Evolutionary conservation across 2,329 filamentous ascomycete species (phyloP), one percentile per base, ranked within the genome.

Genomic region (Tolypocladium amazonense): DNA sequence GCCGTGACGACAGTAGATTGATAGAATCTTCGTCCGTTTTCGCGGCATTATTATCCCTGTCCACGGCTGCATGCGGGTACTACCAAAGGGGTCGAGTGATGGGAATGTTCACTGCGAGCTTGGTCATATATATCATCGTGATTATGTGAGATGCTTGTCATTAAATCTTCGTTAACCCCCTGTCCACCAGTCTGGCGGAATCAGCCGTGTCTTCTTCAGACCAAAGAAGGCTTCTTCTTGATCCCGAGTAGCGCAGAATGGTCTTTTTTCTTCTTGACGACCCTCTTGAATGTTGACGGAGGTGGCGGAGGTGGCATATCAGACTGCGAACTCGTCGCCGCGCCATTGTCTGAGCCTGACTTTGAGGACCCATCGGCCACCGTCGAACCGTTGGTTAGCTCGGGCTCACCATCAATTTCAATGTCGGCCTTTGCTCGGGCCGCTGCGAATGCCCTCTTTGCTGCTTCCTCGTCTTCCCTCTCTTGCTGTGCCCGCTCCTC

Each of bases 191-290:
- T 20, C 50, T 0, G 30, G 2, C 20, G 8, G 30, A 23, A 20
- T 12, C 20, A 14, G 37, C 5, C 9, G 20, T 54, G 20, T 54
- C 9, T 9, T 3, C 20, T 23, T 63, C 69, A 86, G 5, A 85
- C 80, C 23, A 87, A 68, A 0, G 81, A 77, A 20, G 81, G 77
- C 75, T 92, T 93, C 80, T 90, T 94, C 79, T 96, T 97, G 67
- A 97, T 92, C 1, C 92, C 92, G 56, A 96, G 73, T 27, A 87
- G 77, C 18, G 88, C 86, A 0, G 85, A 78, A 60, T 88, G 83
- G 61, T 94, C 86, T 74, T 94, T 96, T 77, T 96, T 97, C 76
- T 90, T 88, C 77, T 96, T 96, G 56, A 88, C 80, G 52, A 86
- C 83, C 62, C 89, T 81, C 72, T 89, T 88, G 69, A 93, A 95